A percentile compares a stretch with the other conserved stretches of the same genome.
Conservation (phyloP, 2,329 filamentous ascomycete genomes). For the Sporothrix schenckii region DNA sequence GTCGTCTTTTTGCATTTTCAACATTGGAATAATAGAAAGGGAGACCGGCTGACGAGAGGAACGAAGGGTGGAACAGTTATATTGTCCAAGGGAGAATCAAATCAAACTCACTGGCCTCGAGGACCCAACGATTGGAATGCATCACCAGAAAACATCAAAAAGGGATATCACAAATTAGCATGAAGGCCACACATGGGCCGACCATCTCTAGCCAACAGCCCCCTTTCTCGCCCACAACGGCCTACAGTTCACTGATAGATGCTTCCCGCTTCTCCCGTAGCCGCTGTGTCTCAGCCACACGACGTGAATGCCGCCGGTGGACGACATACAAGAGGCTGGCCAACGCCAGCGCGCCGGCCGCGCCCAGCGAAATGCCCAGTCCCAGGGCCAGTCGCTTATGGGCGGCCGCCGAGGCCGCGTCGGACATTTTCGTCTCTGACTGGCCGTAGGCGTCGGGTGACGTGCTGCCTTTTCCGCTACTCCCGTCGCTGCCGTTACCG, state of each 20-base stretch:
- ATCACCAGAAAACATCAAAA: too few species aligned
- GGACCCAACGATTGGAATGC: too few species aligned
- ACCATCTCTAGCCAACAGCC: background rate
- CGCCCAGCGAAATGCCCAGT: conserved; percentile 39
- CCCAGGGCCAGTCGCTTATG: conserved; percentile 37
- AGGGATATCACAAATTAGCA: too few species aligned
- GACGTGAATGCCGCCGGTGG: conserved; percentile 34
- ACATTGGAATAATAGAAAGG: too few species aligned
- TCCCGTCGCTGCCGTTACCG: background rate
- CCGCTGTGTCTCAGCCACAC: conserved; percentile 25
- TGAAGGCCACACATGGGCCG: background rate
- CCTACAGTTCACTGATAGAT: background rate
- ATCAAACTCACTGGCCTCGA: too few species aligned
- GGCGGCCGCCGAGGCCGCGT: background rate
- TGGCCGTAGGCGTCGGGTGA: background rate
- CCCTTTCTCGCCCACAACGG: too few species aligned
- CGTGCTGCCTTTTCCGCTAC: background rate
- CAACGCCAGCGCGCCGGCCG: conserved; percentile 36
- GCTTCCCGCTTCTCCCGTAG: conserved; percentile 1
- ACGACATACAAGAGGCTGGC: conserved; percentile 36
- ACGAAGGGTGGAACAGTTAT: too few species aligned
- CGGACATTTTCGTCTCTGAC: background rate
- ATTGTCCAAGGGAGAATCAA: too few species aligned
- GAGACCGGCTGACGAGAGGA: too few species aligned
- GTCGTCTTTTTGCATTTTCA: too few species aligned